Percentiles rank a stretch among this genome's conserved stretches.
These are phyloP conservation scores for Suhomyces kunorum DNA, from an alignment of 1,139 yeast species.

Conservation along the genomic window DNA sequence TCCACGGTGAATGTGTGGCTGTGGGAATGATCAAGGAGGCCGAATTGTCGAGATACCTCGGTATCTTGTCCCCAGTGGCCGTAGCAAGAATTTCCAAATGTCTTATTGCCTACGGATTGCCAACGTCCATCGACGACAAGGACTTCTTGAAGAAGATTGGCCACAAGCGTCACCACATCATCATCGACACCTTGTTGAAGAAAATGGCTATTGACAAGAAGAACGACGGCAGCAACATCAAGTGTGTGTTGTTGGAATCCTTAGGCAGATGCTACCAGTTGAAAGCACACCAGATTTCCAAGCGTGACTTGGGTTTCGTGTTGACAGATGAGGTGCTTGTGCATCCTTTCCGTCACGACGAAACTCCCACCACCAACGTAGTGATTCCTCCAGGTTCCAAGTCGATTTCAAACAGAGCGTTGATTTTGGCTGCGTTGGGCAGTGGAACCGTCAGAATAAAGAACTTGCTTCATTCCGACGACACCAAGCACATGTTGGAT, in stretches of 20 bases:
- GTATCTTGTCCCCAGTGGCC: constrained; percentile 86
- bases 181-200: constrained; percentile 67
- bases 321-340: constrained; percentile 83
- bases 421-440: constrained; percentile 89
- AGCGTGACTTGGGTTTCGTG: constrained; percentile 76
- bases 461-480: constrained; percentile 91
- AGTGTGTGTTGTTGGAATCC: constrained; percentile 76
- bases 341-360: constrained; percentile 45
- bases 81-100: constrained; percentile 88
- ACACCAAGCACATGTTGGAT: constrained; percentile 89
- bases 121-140: constrained; percentile 75
- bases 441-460: constrained; percentile 79
- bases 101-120: constrained; percentile 81
- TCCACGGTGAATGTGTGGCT: constrained; percentile 97
- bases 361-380: constrained; percentile 46
- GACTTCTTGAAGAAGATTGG: constrained; percentile 66
- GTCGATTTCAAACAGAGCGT: constrained; percentile 93
- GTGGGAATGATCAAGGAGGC: constrained; percentile 95
- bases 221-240: constrained; percentile 89
- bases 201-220: constrained; percentile 97
- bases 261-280: constrained; percentile 90
- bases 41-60: constrained; percentile 86
- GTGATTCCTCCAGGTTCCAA: constrained; percentile 95
- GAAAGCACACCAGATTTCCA: constrained; percentile 81
- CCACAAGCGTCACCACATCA: constrained; percentile 56